Base-by-base conservation (phyloP, 163 green algal species). In the Volvox carteri region DNA sequence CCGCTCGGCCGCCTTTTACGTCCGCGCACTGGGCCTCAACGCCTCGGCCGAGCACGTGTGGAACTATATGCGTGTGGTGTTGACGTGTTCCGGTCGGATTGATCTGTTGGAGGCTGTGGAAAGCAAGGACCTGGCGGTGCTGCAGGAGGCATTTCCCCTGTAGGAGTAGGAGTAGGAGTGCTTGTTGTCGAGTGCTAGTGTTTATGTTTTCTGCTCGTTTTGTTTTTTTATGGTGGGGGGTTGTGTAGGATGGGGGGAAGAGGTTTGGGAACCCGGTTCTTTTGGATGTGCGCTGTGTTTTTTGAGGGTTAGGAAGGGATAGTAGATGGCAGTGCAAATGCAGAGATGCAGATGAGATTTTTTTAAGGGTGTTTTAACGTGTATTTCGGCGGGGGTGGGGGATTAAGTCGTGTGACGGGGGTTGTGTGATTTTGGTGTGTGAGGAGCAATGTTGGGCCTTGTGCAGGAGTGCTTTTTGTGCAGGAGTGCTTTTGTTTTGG, bases 41-140 rank as follows among this genome's bases (percentile, higher is more conserved):
- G 94, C 95, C 0, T 85, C 78, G 0, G 94, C 97, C 0, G 86
- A 93, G 1, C 94, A 95, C 78, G 96, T 99, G 65, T 99, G 98
- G 98, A 92, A 95, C 35, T 99, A 99, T 94, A 90, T 99, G 90
- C 93, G 95, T 70, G 99, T 97, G 39, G 94, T 92, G 11, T 90
- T 99, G 50, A 91, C 93, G 0, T 98, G 97, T 75, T 90, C 91
- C 2, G 97, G 92, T 39, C 87, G 92, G 25, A 28, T 93, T n/a
- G 95, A 98, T 73, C 81, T 98, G 46, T 84, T 97, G 88, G 48
- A 77, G 4, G 90, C 89, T 19, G 94, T 93, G 12, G 96, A 98
- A 18, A 44, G 68, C 0, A 87, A 95, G 25, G 92, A 98, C 77
- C 56, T 98, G 68, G 62, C 11, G 7, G 46, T 77, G 7, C 86